Conservation (phyloP, 495 filamentous ascomycete species). For the Lasiosphaeria hispida region DNA sequence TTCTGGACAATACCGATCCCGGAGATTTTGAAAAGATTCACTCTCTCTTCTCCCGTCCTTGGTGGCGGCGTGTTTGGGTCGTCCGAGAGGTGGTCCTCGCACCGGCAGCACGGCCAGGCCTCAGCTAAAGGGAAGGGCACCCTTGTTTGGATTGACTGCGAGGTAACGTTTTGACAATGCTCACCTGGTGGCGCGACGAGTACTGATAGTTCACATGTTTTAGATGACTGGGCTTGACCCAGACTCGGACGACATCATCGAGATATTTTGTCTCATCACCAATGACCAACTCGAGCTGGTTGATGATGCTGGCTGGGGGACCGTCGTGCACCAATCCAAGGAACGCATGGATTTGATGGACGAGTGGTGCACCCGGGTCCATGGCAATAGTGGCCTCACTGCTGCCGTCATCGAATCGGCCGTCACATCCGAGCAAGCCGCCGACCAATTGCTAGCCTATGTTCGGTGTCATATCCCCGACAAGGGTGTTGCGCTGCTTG, state of each 20-base stretch:
- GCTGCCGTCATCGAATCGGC: slow-evolving; percentile 70
- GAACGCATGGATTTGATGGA: slow-evolving; percentile 73
- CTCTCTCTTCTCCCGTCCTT: too few relatives aligned
- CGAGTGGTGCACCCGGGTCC: slow-evolving; percentile 53
- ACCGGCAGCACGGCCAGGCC: background rate
- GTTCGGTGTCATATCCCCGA: slow-evolving; percentile 67
- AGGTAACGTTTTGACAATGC: slow-evolving; percentile 48
- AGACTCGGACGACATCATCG: slow-evolving; percentile 77
- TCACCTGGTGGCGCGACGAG: background rate
- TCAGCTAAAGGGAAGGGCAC: slow-evolving; percentile 37
- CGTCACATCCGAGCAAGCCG: slow-evolving; percentile 69
- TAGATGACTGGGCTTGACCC: slow-evolving; percentile 94
- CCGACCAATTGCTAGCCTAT: slow-evolving; percentile 71
- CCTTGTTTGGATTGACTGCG: slow-evolving; percentile 87
- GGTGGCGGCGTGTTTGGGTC: too few relatives aligned
- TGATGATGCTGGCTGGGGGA: slow-evolving; percentile 75
- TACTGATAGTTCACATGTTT: background rate
- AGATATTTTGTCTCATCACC: slow-evolving; percentile 92
- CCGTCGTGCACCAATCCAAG: slow-evolving; percentile 71
- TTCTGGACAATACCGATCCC: too few relatives aligned
- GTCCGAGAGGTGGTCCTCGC: too few relatives aligned
- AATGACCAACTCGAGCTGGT: slow-evolving; percentile 71
- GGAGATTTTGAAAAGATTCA: too few relatives aligned
- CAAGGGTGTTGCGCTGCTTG: slow-evolving; percentile 64
- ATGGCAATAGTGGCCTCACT: slow-evolving; percentile 75